Base-by-base conservation (phyloP, 2,329 filamentous ascomycete genomes). In the Xylariaceae sp. region DNA sequence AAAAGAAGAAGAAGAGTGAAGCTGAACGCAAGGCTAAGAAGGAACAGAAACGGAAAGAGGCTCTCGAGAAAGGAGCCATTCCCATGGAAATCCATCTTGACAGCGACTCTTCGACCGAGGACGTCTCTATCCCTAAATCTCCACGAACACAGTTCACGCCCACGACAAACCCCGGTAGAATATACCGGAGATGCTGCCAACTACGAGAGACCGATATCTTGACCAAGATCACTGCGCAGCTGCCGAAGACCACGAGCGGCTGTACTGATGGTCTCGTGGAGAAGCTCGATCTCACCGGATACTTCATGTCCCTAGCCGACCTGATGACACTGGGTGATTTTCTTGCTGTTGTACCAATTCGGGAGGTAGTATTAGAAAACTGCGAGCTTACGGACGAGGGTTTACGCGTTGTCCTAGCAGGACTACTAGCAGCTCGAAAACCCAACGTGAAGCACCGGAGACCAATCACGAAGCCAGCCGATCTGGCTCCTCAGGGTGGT, bases 1-100 rank as follows among this genome's bases (percentile, higher is more conserved):
- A 97, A 66, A 97, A 96, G 77, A 97, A 97, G 73, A 96, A 96
- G 75, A 86, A 88, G 59, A 96, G 89, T 39, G 93, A 97, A 67
- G 91, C 93, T 54, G 93, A 97, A 70, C 81, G 92, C 40, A 96
- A 95, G 67, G 90, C 94, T 54, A 83, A 92, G 49, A 96, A 95
- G 68, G 92, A 97, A 71, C 90, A 90, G 71, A 93, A 90, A 67
- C 81, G 90, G 57, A 84, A 83, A 66, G 83, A 90, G 61, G 93
- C 92, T 19, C 89, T 96, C 66, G 90, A 90, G 52, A 96, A 94
- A 67, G 93, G 93, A 9, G 82, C 83, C 9, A 82, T 96, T 52
- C 93, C 92, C 1, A 82, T 96, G 69, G 92, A 97, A 68, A 76
- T 97, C 47, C 83, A 84, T 43, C 78, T 85, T 52, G 88, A 92